Base-by-base conservation (phyloP, 139 green algal genomes). In the Parachlorella kessleri region DNA sequence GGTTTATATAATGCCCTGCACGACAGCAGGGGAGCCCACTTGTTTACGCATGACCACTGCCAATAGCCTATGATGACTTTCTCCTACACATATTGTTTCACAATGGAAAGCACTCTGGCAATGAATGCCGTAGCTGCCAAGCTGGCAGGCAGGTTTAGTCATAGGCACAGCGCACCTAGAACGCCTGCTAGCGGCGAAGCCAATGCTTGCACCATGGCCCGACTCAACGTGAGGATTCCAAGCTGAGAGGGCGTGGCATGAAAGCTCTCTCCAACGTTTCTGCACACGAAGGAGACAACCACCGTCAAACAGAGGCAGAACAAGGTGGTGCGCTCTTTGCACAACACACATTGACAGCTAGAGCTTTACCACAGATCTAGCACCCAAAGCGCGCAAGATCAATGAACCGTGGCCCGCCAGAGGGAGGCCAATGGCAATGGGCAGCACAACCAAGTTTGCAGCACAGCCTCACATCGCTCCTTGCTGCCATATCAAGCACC, bases 191-290 rank as follows among this genome's bases (percentile, higher is more conserved):
- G 54, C 3, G 84, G 84, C 8, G 70, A 82, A 18, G 75, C 59
- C 23, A 85, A 38, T 24, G 85, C 86, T 53, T 93, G 89, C 55
- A 88, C 84, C 32, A 93, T 38, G 6, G 89, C 89, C 0, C 89
- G 76, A 70, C 68, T 79, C 10, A 92, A 70, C 7, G 89, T 93
- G 26, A 93, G 42, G 3, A 65, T 63, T 32, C 84, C 87, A 8
- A 91, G 79, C 72, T 93, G 81, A 8, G 38, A 30, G 1, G 82
- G 82, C 10, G 33, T 63, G 6, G 82, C 82, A 26, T 53, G 18
- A 30, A 87, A 73, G 32, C 33, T 55, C 30, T 6, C 14, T 54
- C 82, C 82, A 1, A 87, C 82, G 30, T 32, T n/a, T n/a, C n/a
- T n/a, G n/a, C n/a, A n/a, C n/a, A n/a, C n/a, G n/a, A n/a, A n/a